phyloP scores from a whole-genome alignment of 148 eudicot genomes.

The Silene latifolia region DNA sequence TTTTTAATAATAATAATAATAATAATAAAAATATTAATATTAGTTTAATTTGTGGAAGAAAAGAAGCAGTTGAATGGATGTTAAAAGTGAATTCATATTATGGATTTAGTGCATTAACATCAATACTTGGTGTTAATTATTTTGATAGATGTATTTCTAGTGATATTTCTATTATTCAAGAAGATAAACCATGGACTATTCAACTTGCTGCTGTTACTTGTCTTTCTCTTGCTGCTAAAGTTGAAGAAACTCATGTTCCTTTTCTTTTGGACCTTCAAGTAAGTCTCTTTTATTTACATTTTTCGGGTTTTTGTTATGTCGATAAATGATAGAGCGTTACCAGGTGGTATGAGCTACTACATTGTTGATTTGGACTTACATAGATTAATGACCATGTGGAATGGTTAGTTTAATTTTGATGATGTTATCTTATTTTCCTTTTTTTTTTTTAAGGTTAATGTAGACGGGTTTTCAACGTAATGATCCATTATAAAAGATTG shows the following conservation, averaged over 20 bases:
- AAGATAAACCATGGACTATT: conserved; percentile 67
- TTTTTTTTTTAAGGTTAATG: neutral
- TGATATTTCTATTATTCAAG: conserved; percentile 31
- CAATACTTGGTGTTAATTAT: conserved; percentile 61
- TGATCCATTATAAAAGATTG: neutral
- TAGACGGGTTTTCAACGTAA: neutral
- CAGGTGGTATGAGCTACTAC: neutral
- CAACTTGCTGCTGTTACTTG: conserved; percentile 84
- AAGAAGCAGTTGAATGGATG: conserved; percentile 66
- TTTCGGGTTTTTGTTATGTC: neutral
- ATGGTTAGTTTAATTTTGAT: neutral
- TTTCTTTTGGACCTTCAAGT: conserved; percentile 81
- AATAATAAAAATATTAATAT: too few relatives aligned
- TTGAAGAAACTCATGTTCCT: conserved; percentile 83
- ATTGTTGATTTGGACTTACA: neutral
- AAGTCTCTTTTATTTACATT: conserved; percentile 12
- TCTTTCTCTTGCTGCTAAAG: conserved; percentile 85
- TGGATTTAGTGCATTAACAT: conserved; percentile 61
- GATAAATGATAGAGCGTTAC: neutral
- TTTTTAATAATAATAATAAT: neutral
- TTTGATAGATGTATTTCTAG: conserved; percentile 52
- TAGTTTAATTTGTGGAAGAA: conserved; percentile 27
- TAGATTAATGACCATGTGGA: neutral
- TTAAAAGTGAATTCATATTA: conserved; percentile 51
- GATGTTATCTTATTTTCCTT: neutral